Base-by-base conservation (phyloP, 169 alveolate species). In the Pseudocohnilembus persalinus region DNA sequence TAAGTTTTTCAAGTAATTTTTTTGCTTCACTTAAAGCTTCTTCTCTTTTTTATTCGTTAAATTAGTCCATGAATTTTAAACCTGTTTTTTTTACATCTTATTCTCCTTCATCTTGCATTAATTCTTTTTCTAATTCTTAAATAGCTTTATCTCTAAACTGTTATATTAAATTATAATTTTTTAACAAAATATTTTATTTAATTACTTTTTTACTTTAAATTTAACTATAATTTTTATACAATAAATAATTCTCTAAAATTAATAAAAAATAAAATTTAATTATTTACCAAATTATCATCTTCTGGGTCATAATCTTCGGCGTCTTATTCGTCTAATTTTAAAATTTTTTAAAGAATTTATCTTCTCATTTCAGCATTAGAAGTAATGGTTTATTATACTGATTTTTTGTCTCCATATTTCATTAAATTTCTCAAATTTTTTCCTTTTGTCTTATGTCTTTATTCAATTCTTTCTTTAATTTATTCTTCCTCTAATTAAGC, bases 381-480 rank as follows among this genome's bases (percentile, higher is more conserved):
- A 63, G 88, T 90, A 31, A 89, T 83, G 83, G 91, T 83, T 32
- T 95, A 94, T 87, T 92, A 78, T 75, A 90, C 88, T 6, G 88
- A 93, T 80, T 90, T 91, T 72, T 91, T 90, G 76, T 85, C 90
- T 73, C 96, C 96, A 88, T 85, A 95, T 88, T 94, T 88, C 84
- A 91, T 85, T 1, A 95, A 78, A 1, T 85, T 88, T 89, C 88
- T 90, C 30, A 92, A 88, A 86, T 91, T 92, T 78, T 95, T 95
- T 33, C 92, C 88, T 72, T 92, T 95, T 29, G 95, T 84, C 34
- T 92, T 77, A 89, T 95, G 98, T 75, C 96, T 91, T 76, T 90
- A 82, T 73, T 89, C 89, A 78, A 95, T 90, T 83, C 98, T 88
- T 83, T 95, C 98, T 78, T 92, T 94, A 0, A 92, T 97, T 88